A percentile compares a stretch with the other conserved stretches of the same genome.
Conservation (phyloP, 2,329 filamentous ascomycete species). For the Ophiocordyceps camponoti-floridani region DNA sequence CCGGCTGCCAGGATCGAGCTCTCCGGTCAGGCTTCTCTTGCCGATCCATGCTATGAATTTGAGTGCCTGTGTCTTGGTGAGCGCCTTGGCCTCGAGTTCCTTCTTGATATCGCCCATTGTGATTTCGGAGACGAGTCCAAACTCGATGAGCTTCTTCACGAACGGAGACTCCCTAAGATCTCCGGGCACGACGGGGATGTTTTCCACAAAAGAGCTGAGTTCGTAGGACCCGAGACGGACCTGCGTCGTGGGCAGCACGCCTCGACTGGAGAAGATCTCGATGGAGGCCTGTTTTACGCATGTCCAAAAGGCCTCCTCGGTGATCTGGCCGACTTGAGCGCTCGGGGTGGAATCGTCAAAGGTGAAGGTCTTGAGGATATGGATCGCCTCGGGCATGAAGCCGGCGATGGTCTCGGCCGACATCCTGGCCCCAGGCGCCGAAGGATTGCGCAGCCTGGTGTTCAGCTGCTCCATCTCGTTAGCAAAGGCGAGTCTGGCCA, state of each 20-base stretch:
- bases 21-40: slow-evolving; percentile 49
- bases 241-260: slow-evolving; percentile 66
- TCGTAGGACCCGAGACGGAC: slow-evolving; percentile 60
- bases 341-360: slow-evolving; percentile 85
- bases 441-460: slow-evolving; percentile 32
- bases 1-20: slow-evolving; percentile 53
- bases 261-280: slow-evolving; percentile 74
- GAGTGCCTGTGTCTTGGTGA: slow-evolving; percentile 59
- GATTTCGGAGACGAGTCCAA: slow-evolving; percentile 73
- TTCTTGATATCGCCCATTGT: slow-evolving; percentile 72
- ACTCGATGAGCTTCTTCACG: slow-evolving; percentile 63
- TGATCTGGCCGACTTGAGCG: slow-evolving; percentile 61
- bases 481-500: slow-evolving; percentile 72
- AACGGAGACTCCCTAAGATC: slow-evolving; percentile 59
- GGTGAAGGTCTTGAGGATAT: slow-evolving; percentile 73
- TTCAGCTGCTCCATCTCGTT: slow-evolving; percentile 72
- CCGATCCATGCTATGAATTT: slow-evolving; percentile 77
- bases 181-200: slow-evolving; percentile 71
- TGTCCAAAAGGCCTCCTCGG: slow-evolving; percentile 94
- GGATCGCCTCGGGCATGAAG: slow-evolving; percentile 61
- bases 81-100: slow-evolving; percentile 66
- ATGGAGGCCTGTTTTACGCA: slow-evolving; percentile 69
- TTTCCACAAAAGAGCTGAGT: slow-evolving; percentile 58
- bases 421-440: slow-evolving; percentile 29
- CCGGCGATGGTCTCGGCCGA: slow-evolving; percentile 44